phyloP scores from a whole-genome alignment of 441 rosid species.

The Euphorbia schlechtendalii region DNA sequence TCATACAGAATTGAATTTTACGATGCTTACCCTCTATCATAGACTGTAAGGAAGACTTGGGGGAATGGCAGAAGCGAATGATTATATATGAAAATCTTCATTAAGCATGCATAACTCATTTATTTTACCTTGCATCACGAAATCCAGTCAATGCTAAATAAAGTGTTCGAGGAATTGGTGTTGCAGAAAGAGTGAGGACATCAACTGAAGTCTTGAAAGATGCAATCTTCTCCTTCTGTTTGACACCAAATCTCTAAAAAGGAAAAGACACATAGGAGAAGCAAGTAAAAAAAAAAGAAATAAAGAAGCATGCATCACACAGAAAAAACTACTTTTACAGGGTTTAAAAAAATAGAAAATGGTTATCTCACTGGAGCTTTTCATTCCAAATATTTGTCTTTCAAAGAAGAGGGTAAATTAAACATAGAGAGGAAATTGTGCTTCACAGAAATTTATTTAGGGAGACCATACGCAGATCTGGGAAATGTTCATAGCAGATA shows the following conservation, averaged over 20 bases:
- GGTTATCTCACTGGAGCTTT: background rate
- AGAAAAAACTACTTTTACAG: slow-evolving; percentile 10
- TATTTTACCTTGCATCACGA: slow-evolving; percentile 92
- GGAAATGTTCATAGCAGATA: slow-evolving; percentile 16
- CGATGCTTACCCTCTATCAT: no score
- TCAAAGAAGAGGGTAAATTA: background rate
- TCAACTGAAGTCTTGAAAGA: slow-evolving; percentile 93
- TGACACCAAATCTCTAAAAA: slow-evolving; percentile 91
- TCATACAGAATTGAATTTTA: no score
- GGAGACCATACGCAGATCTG: slow-evolving; percentile 2
- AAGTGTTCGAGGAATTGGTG: slow-evolving; percentile 97
- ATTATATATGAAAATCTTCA: no score
- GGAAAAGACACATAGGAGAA: slow-evolving; percentile 24
- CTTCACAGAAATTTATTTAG: background rate
- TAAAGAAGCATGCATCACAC: slow-evolving; percentile 13
- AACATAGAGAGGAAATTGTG: background rate
- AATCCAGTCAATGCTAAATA: slow-evolving; percentile 96
- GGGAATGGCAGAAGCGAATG: no score
- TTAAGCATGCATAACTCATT: slow-evolving; percentile 5
- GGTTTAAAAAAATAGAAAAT: slow-evolving; percentile 1
- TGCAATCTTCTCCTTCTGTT: slow-evolving; percentile 97
- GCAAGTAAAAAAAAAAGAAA: slow-evolving; percentile 23
- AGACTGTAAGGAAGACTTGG: no score
- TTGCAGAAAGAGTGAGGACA: slow-evolving; percentile 95
- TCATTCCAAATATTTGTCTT: background rate